phyloP scores from a whole-genome alignment of 1,139 yeast species.

The Sugiyamaella grinbergsii region DNA sequence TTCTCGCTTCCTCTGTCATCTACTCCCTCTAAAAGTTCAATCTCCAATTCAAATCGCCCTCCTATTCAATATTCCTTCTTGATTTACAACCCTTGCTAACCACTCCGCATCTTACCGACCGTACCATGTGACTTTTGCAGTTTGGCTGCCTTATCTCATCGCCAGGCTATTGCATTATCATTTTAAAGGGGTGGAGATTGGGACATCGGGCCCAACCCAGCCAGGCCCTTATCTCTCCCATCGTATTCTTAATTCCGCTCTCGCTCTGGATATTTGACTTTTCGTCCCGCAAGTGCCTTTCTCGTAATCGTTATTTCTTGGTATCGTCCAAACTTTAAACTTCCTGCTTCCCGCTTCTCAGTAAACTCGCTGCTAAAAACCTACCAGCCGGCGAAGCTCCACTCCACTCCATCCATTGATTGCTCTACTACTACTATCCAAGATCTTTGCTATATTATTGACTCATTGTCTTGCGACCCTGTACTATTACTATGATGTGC shows the following conservation, averaged over 20 bases:
- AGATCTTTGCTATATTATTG: too few relatives aligned
- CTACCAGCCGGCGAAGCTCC: too few relatives aligned
- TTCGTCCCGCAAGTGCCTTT: too few relatives aligned
- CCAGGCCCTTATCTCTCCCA: not conserved
- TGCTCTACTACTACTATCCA: too few relatives aligned
- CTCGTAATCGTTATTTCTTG: too few relatives aligned
- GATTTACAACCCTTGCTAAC: not conserved
- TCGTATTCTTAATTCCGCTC: not conserved
- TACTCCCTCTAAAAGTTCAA: too few relatives aligned
- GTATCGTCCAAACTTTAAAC: too few relatives aligned
- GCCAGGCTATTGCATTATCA: constrained; percentile 16
- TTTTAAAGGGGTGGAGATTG: constrained; percentile 6
- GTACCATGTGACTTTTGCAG: constrained; percentile 13
- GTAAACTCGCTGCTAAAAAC: too few relatives aligned
- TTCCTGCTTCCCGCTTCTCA: too few relatives aligned
- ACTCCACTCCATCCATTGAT: too few relatives aligned
- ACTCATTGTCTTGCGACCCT: not conserved
- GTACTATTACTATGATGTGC: constrained; percentile 9
- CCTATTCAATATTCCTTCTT: not conserved
- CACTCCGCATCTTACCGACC: not conserved
- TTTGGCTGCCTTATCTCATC: constrained; percentile 15
- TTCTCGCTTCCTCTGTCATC: too few relatives aligned
- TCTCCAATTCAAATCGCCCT: not conserved
- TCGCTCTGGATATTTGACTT: too few relatives aligned
- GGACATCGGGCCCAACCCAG: not conserved